Percentiles rank a stretch among this genome's conserved stretches.
Evolutionary conservation across 1,139 yeast genomes (phyloP).

Genomic region (Magnusiomyces tetraspermus): DNA sequence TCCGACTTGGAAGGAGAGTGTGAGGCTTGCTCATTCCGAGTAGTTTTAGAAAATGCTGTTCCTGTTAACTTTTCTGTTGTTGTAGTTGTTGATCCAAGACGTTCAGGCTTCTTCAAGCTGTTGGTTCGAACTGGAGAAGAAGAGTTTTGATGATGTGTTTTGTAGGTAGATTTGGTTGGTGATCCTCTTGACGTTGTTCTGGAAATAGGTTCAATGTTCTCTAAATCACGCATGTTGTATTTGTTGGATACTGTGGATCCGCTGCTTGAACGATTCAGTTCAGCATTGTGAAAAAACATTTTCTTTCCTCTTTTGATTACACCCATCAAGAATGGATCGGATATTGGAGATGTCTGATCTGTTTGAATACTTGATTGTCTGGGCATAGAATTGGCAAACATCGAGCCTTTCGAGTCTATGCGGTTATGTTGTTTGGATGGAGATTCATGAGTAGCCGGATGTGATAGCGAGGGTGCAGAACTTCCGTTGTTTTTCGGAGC

Average conservation of each 20-base stretch:
- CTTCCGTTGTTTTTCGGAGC: not conserved
- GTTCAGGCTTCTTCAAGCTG: too few species aligned
- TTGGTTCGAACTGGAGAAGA: too few species aligned
- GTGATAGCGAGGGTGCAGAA: not conserved
- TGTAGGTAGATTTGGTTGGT: not conserved
- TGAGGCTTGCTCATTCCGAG: too few species aligned
- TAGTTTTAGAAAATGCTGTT: too few species aligned
- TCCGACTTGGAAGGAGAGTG: too few species aligned
- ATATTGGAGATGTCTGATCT: not conserved
- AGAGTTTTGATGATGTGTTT: too few species aligned
- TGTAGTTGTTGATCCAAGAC: too few species aligned
- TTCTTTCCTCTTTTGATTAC: conserved; percentile 13
- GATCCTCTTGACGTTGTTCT: not conserved
- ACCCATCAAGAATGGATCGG: conserved; percentile 8
- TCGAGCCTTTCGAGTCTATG: conserved; percentile 1
- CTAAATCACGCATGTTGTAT: not conserved
- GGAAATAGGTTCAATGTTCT: not conserved
- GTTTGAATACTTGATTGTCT: too few species aligned
- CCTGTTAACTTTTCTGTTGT: too few species aligned
- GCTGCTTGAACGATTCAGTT: not conserved
- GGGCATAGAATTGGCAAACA: not conserved
- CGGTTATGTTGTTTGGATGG: conserved; percentile 4
- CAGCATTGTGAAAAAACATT: conserved; percentile 7
- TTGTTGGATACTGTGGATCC: not conserved
- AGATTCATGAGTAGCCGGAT: not conserved